A percentile compares a stretch with the other conserved stretches of the same genome.
phyloP scores from a whole-genome alignment of 2,329 filamentous ascomycete genomes.

The Paracoccidioides brasiliensis region DNA sequence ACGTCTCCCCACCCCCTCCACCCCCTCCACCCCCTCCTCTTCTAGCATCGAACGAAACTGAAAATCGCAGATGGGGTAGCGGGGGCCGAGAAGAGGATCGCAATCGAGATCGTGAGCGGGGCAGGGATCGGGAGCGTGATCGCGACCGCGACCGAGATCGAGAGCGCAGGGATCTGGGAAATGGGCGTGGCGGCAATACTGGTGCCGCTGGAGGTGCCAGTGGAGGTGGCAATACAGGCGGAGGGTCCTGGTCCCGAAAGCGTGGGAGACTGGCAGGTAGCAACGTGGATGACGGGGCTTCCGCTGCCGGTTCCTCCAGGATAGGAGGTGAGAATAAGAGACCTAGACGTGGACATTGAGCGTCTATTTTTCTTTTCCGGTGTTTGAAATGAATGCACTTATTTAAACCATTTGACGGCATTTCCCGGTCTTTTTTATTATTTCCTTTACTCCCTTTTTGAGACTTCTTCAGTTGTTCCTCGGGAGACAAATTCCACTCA shows the following conservation, averaged over 20 bases:
- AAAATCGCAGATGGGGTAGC: conserved; percentile 8
- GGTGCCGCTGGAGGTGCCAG: neutral
- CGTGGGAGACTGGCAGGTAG: conserved; percentile 8
- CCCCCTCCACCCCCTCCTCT: conserved; percentile 4
- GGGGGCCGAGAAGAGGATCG: conserved; percentile 1
- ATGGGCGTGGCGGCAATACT: conserved; percentile 5
- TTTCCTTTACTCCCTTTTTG: conserved; percentile 3
- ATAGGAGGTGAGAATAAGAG: conserved; percentile 12
- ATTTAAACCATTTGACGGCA: neutral
- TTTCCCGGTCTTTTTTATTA: conserved; percentile 11
- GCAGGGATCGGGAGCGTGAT: conserved; percentile 3
- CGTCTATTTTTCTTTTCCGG: neutral
- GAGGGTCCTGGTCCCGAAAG: conserved; percentile 11
- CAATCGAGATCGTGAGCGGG: conserved; percentile 7
- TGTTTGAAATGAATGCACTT: neutral
- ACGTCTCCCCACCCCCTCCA: neutral
- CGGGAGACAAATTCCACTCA: no score
- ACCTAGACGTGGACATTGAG: conserved; percentile 14
- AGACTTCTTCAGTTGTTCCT: no score
- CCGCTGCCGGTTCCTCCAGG: conserved; percentile 4
- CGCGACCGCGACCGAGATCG: conserved; percentile 7
- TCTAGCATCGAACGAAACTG: neutral
- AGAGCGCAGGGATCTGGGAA: conserved; percentile 6
- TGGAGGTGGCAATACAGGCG: neutral
- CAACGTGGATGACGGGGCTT: conserved; percentile 6